Percentiles rank a stretch among this genome's conserved stretches.
These are phyloP conservation scores for Mycena maculata DNA, from an alignment of 768 basidiomycete species.

Conservation along the genomic window DNA sequence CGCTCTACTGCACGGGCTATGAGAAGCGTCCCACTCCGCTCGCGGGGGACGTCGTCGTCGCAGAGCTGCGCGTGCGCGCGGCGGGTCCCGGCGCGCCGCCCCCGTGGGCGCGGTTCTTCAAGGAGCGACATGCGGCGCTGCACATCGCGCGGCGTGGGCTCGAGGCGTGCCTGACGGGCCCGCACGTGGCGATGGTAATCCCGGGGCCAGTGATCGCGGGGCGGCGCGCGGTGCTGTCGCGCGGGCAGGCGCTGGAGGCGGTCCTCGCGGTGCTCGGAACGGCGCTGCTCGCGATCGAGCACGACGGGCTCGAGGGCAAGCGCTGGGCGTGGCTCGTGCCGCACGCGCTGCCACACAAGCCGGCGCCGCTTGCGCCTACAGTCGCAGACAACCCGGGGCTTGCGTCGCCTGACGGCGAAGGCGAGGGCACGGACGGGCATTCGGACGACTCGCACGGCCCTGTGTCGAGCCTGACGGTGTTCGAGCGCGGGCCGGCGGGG, in stretches of 20 bases:
- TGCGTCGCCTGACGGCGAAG: conserved; percentile 1
- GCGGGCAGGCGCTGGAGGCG: conserved; percentile 37
- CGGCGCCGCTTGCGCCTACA: not conserved
- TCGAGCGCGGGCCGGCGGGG: not conserved
- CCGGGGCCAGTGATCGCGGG: conserved; percentile 1
- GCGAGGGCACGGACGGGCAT: conserved; percentile 1
- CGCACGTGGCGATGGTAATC: conserved; percentile 29
- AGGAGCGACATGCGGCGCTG: conserved; percentile 36
- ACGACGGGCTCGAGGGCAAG: conserved; percentile 36
- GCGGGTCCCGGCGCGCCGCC: conserved; percentile 9
- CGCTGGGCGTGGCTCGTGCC: conserved; percentile 36
- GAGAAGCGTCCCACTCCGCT: conserved; percentile 28
- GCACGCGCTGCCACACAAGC: not conserved
- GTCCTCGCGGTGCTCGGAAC: conserved; percentile 31
- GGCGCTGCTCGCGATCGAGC: conserved; percentile 36
- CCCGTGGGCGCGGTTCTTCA: conserved; percentile 37
- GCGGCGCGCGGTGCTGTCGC: conserved; percentile 26
- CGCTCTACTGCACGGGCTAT: conserved; percentile 40
- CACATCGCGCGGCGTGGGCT: conserved; percentile 37
- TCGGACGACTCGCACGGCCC: conserved; percentile 27
- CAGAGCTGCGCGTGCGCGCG: conserved; percentile 37
- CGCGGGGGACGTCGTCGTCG: conserved; percentile 35
- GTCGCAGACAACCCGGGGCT: conserved; percentile 14
- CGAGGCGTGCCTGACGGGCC: conserved; percentile 32
- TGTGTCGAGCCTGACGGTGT: not conserved